Percentiles rank a stretch among this genome's conserved stretches.
Evolutionary conservation across 164 flowering plant genomes (phyloP).

Genomic region (Dillenia suffruticosa): DNA sequence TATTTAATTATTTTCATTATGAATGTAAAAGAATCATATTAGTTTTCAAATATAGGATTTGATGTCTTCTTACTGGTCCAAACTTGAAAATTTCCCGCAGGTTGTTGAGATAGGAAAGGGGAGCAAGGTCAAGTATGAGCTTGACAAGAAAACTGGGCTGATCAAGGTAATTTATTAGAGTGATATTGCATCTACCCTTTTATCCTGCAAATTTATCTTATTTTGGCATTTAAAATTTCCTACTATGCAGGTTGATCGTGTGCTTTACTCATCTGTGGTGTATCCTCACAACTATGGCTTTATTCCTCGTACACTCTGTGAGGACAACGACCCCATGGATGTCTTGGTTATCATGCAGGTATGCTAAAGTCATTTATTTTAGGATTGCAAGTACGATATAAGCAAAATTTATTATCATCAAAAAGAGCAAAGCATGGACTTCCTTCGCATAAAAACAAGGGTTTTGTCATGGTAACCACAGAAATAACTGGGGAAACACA

Average conservation of each 20-base stretch:
- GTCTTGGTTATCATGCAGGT: slow-evolving; percentile 92
- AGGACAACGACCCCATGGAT: slow-evolving; percentile 88
- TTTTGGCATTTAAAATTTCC: not conserved
- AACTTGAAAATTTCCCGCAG: slow-evolving; percentile 31
- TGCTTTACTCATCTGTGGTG: slow-evolving; percentile 87
- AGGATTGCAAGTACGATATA: not conserved
- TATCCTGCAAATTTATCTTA: not conserved
- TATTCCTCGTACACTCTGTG: slow-evolving; percentile 88
- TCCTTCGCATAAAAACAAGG: too few species aligned
- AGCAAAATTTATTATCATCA: not conserved
- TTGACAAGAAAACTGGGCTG: slow-evolving; percentile 86
- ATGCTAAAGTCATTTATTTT: slow-evolving; percentile 9
- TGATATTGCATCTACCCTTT: slow-evolving; percentile 1
- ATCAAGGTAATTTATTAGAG: slow-evolving; percentile 56
- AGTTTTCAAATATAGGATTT: too few species aligned
- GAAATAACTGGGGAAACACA: too few species aligned
- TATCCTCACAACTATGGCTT: slow-evolving; percentile 97
- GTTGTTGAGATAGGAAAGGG: slow-evolving; percentile 86
- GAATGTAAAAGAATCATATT: too few species aligned
- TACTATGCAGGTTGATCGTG: slow-evolving; percentile 72
- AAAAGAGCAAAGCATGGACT: too few species aligned
- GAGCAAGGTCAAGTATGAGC: slow-evolving; percentile 95
- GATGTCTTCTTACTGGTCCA: not conserved
- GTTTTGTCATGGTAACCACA: too few species aligned
- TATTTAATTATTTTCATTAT: not conserved